A percentile compares a stretch with the other conserved stretches of the same genome.
Conservation (phyloP, 2,329 filamentous ascomycete genomes). For the Malbranchea cinnamomea region DNA sequence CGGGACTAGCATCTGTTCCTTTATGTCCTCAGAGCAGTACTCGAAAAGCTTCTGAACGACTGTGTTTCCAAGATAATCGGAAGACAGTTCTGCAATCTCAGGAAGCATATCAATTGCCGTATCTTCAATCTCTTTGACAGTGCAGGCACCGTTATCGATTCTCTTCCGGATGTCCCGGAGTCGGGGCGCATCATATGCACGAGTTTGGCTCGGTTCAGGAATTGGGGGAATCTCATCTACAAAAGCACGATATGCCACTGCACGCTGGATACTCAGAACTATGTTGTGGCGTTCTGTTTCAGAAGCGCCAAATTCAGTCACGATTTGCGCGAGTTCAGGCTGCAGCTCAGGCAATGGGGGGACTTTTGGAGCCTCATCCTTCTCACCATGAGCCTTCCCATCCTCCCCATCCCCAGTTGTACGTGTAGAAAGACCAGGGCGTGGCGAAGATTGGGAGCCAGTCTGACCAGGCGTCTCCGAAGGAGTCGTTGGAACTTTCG, state of each 20-base stretch:
- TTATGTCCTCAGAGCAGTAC: slow-evolving; percentile 77
- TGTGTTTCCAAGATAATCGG: slow-evolving; percentile 94
- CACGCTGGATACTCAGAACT: slow-evolving; percentile 55
- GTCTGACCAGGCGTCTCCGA: slow-evolving; percentile 72
- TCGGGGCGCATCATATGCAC: slow-evolving; percentile 85
- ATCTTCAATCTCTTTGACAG: slow-evolving; percentile 74
- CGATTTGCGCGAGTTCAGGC: slow-evolving; percentile 71
- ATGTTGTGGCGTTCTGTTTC: slow-evolving; percentile 65
- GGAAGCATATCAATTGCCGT: slow-evolving; percentile 90
- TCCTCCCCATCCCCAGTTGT: slow-evolving; percentile 10
- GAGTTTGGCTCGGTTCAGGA: slow-evolving; percentile 72
- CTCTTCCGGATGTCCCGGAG: slow-evolving; percentile 92
- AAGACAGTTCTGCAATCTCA: slow-evolving; percentile 86
- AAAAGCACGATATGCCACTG: slow-evolving; percentile 60
- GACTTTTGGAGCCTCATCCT: slow-evolving; percentile 37
- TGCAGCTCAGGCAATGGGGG: slow-evolving; percentile 64
- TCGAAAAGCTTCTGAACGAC: slow-evolving; percentile 99
- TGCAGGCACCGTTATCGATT: slow-evolving; percentile 87
- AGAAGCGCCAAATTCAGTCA: slow-evolving; percentile 72
- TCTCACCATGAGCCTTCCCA: slow-evolving; percentile 17
- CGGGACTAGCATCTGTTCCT: slow-evolving; percentile 77
- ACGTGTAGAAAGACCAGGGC: slow-evolving; percentile 40
- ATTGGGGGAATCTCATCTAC: slow-evolving; percentile 77
- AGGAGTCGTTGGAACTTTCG: slow-evolving; percentile 82
- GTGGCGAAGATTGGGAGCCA: slow-evolving; percentile 76